phyloP scores from a whole-genome alignment of 2,329 filamentous ascomycete species.

The Aureobasidium pullulans region DNA sequence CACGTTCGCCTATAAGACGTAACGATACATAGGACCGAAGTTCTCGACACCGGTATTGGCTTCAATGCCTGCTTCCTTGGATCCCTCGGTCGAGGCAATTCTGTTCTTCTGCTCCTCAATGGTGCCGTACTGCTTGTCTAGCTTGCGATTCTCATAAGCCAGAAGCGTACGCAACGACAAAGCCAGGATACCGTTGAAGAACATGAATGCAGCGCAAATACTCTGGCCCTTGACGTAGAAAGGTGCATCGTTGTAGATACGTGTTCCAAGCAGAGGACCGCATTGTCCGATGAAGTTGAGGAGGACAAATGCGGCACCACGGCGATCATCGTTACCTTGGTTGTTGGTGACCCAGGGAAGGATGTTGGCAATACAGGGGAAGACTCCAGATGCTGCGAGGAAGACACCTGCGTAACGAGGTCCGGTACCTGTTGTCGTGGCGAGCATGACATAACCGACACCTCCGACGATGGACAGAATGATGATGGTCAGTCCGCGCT shows the following conservation, averaged over 20 bases:
- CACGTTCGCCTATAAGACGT: constrained; percentile 16
- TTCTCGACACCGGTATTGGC: constrained; percentile 21
- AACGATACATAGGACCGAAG: constrained; percentile 24
- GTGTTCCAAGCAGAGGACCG: constrained; percentile 55
- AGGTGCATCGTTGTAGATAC: constrained; percentile 47
- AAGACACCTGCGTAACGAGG: constrained; percentile 39
- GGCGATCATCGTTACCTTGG: constrained; percentile 20
- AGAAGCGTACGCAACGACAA: constrained; percentile 47
- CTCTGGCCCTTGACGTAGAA: constrained; percentile 47
- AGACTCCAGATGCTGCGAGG: constrained; percentile 21
- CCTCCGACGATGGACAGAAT: constrained; percentile 50
- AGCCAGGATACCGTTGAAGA: constrained; percentile 50
- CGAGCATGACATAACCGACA: constrained; percentile 59
- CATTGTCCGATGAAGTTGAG: constrained; percentile 71
- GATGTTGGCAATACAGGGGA: constrained; percentile 22
- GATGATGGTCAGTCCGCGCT: constrained; percentile 56
- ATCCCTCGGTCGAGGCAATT: constrained; percentile 6
- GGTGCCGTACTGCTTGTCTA: constrained; percentile 43
- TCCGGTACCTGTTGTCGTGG: constrained; percentile 44
- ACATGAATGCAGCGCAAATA: constrained; percentile 54
- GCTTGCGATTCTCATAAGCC: constrained; percentile 50
- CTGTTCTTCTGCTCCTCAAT: constrained; percentile 19
- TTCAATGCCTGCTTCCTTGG: constrained; percentile 10
- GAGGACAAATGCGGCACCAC: constrained; percentile 17
- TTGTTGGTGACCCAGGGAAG: constrained; percentile 22